Base-by-base conservation (phyloP, 2,329 filamentous ascomycete genomes). In the Diaporthe sp. region DNA sequence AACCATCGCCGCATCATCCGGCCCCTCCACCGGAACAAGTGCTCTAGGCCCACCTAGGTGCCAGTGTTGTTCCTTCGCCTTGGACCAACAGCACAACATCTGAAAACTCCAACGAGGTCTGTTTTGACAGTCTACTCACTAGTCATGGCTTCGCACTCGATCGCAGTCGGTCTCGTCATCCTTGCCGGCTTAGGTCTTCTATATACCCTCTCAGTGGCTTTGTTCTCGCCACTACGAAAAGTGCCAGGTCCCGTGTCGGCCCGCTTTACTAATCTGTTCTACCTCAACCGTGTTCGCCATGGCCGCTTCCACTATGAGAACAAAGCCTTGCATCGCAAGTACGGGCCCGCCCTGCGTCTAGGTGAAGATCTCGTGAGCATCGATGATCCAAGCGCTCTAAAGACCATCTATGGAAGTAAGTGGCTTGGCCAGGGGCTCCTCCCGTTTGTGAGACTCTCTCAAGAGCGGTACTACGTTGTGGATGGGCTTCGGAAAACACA, bases 201-300 rank as follows among this genome's bases (percentile, higher is more conserved):
- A 20, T 75, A 67, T 47, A 25, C 49, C 13, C 15, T 72, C 58
- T 8, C 67, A 31, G 28, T 4, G 22, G 65, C 49, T 15, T 31
- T 67, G 5, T 44, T 60, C 63, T 83, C 82, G 20, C 85, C 86
- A 4, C 81, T 86, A 4, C 81, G 82, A 49, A 77, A 78, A 9
- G 80, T 88, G 28, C 87, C 87, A 0, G 87, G 88, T 0, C 87
- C 87, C 0, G 84, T 87, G 58, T 80, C 82, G 51, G 82, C 87
- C 15, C 82, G 86, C 9, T 85, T 88, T 75, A 86, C 85, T 4
- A 81, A 83, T 2, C 78, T 86, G 1, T 89, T 87, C 85, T 86
- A 87, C 67, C 81, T 88, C 20, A 77, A 77, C 3, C 81, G 82
- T 4, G 81, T 87, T 8, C 79, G 79, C 17, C 78, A 78, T 0